Base-by-base conservation (phyloP, 1,284 basidiomycete genomes). In the Agroathelia rolfsii region DNA sequence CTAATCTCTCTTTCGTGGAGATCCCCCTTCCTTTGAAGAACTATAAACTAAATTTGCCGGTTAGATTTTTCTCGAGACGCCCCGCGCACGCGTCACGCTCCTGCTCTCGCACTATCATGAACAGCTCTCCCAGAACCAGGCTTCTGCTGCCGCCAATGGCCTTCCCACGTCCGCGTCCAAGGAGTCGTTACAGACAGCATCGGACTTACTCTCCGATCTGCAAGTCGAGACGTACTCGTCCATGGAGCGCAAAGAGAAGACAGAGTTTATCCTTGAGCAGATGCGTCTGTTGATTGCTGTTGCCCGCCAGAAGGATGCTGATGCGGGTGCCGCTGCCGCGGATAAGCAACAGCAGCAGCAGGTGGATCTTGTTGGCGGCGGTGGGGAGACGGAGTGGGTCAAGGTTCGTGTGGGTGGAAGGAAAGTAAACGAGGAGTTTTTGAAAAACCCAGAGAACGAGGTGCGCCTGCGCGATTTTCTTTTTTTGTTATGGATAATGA, bases 141-240 rank as follows among this genome's bases (percentile, higher is more conserved):
- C 66, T 2, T 49, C 61, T 15, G 57, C 63, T 23, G 46, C 71
- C 4, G n/a, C n/a, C n/a, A n/a, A n/a, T n/a, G n/a, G n/a, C n/a
- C n/a, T n/a, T n/a, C n/a, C n/a, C n/a, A n/a, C n/a, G n/a, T 54
- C 69, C 7, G 50, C 65, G 5, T 48, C 62, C 26, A 76, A 75
- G 50, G 72, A 86, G 44, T 73, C 80, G 34, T 58, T 89, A 24
- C 75, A 83, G 46, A 80, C 75, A 0, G 86, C 88, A 1, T 93
- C 88, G 0, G 92, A 95, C 43, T 64, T 96, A 19, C 69, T 98
- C 41, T 85, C 84, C 32, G 95, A 98, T 35, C 76, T 99, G 1
- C 92, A 96, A 60, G 93, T 98, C 27, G 95, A 99, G 62, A 98
- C 95, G 3, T 99, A 97, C 53, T 95, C 92, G 15, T 90, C 86